phyloP scores from a whole-genome alignment of 179 eudicot genomes.

The Spergularia azorica region DNA sequence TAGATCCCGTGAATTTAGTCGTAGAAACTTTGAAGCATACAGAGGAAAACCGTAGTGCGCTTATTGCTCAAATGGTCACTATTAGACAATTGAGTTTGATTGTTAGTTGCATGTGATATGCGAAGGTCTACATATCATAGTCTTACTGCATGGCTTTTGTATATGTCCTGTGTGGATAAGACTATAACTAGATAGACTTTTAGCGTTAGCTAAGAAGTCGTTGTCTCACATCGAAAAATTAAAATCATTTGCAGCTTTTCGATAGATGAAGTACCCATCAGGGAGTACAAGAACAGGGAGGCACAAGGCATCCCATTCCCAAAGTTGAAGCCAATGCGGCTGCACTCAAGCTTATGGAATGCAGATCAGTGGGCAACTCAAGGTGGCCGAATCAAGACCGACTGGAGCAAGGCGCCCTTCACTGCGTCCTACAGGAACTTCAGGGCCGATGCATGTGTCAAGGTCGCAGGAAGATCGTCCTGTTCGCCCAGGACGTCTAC shows the following conservation, averaged over 20 bases:
- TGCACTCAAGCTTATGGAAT: slow-evolving; percentile 43
- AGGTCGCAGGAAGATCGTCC: slow-evolving; percentile 10
- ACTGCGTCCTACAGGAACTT: slow-evolving; percentile 33
- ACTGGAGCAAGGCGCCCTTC: slow-evolving; percentile 37
- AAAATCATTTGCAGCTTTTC: slow-evolving; percentile 30
- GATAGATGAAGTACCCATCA: slow-evolving; percentile 36
- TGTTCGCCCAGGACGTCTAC: slow-evolving; percentile 17
- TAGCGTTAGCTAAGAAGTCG: no score
- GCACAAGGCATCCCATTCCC: slow-evolving; percentile 36
- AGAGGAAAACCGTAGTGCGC: no score
- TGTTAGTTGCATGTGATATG: no score
- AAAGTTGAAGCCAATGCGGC: slow-evolving; percentile 31
- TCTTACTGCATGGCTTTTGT: no score
- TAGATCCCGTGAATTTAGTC: no score
- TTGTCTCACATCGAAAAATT: no score
- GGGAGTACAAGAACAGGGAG: slow-evolving; percentile 42
- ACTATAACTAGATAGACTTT: no score
- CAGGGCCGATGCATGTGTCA: slow-evolving; percentile 35
- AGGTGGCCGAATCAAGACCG: slow-evolving; percentile 39
- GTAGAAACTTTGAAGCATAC: no score
- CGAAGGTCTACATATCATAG: no score
- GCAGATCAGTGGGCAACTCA: slow-evolving; percentile 47
- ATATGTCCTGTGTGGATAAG: no score
- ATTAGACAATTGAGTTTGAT: no score
- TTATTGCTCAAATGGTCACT: no score